Evolutionary conservation across 805 yeast species (phyloP), one percentile per base, ranked within the genome.

Genomic region (Teunomyces cretensis): DNA sequence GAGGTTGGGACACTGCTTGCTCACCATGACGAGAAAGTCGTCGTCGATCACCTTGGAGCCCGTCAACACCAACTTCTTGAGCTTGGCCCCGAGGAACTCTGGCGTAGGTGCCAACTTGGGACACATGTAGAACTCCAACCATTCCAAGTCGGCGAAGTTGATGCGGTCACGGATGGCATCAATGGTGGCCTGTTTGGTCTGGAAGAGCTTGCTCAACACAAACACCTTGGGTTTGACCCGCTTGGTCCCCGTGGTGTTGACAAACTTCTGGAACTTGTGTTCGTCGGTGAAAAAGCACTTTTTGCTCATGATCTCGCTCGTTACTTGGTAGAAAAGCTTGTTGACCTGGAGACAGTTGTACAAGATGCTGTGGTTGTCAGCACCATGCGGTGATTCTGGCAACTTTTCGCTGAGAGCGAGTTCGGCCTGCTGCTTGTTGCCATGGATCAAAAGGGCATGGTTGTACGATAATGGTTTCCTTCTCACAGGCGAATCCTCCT

Each of bases 41-140:
- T 91, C 96, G 58, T 78, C 79, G 2, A 88, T 72, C 1, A 68
- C 62, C 50, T 75, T 78, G 30, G 83, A 78, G 2, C 96, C 97
- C 0, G 97, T 91, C 4, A 91, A 66, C 1, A 81, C 75, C 31
- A 86, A 58, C 44, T 73, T 72, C 49, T 66, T 63, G 36, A 73
- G 56, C 7, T 57, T 52, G 3, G 44, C 33, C n/a, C 65, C 60
- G 13, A 45, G 46, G 39, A 70, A 61, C 12, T 61, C 57, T 13
- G 44, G 11, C 3, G 72, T 67, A 3, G 96, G 96, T 6, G 75
- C 56, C 26, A 87, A 58, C 37, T 73, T 74, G 6, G 96, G 92
- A 58, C 96, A 89, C 57, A 91, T 85, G 65, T 86, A 88, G 54
- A 89, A 73, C 61, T 90, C 96, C 26, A 90, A 68, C 86, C 86